Base-by-base conservation (phyloP, 108 stramenopile species). In the Fragilariopsis cylindrus region DNA sequence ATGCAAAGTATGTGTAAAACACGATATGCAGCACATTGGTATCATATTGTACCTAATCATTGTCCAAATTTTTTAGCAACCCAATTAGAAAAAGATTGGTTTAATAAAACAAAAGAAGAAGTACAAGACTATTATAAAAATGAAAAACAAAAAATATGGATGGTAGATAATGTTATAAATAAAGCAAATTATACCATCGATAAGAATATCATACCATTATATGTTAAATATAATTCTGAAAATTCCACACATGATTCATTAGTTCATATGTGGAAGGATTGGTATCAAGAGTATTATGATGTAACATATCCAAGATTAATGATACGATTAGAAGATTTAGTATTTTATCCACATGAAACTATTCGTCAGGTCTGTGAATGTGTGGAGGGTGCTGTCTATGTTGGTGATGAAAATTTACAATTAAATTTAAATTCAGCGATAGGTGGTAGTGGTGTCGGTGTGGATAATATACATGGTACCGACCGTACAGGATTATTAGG, bases 241-340 rank as follows among this genome's bases (percentile, higher is more conserved):
- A 69, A 52, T 16, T 45, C 73, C 13, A 45, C 76, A 46, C 75
- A 81, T 60, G 62, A 76, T 8, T 81, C 85, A 13, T 47, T 96
- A 58, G 80, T 85, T 1, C 86, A 90, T 46, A 65, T 90, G 41
- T 95, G 91, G 91, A 83, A 77, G 41, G 81, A 84, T 8, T 92
- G 90, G 91, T 91, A 93, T 74, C 57, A 64, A 40, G 91, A 89
- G 40, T 92, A 85, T 70, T 74, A 69, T 13, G 80, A 85, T 40
- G 94, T 82, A 1, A 74, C 75, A 19, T 93, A 88, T 72, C 96
- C 96, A 8, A 80, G 91, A 19, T 43, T 91, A 52, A 90, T 93
- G 76, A 77, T 93, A 7, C 88, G 95, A 4, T 87, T 87, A 60
- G 92, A 92, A 76, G 90, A 91, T 72, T 81, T 94, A 57, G 69